Base-by-base conservation (phyloP, 2,329 filamentous ascomycete genomes). In the Exophiala sideris region DNA sequence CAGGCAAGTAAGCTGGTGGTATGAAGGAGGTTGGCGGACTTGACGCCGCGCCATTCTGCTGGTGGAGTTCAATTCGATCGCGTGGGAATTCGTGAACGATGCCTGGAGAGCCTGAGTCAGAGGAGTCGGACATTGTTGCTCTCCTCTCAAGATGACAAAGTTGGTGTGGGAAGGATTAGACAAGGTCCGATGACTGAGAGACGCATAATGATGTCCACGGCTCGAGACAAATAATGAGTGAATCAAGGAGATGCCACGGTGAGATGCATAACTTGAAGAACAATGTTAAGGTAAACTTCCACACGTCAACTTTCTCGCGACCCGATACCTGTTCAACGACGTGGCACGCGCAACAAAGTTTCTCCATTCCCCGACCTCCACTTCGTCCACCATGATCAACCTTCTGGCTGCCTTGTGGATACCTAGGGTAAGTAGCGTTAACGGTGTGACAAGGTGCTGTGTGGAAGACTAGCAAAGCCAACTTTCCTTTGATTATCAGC, bases 71-170 rank as follows among this genome's bases (percentile, higher is more conserved):
- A 24, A 48, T 40, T 11, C 46, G 34, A 29, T 57, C 45, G 39
- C 57, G 32, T 9, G 57, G 51, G 46, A 57, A 60, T 47, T 60
- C 57, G 52, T 60, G 57, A n/a, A 57, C 50, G 34, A 60, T 53
- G 11, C 48, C 57, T 45, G 54, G 57, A 10, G 54, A 60, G 21
- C 44, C 38, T 20, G 54, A 35, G 11, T 50, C 47, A 32, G 57
- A 60, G 33, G 48, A 50, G 38, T 60, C 54, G 36, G 57, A 60
- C 57, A 60, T 59, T 33, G 5, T 50, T 3, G 8, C 24, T 12
- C 16, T 9, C 14, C 3, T 12, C 18, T 24, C 24, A 29, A 29
- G 24, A 29, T 29, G 5, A 29, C 2, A 16, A 24, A 20, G 10
- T 9, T 12, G 16, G 24, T 18, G 8, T 21, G 12, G 16, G 7